Base-by-base conservation (phyloP, 345 rosid genomes). In the Erodium maritimum region DNA sequence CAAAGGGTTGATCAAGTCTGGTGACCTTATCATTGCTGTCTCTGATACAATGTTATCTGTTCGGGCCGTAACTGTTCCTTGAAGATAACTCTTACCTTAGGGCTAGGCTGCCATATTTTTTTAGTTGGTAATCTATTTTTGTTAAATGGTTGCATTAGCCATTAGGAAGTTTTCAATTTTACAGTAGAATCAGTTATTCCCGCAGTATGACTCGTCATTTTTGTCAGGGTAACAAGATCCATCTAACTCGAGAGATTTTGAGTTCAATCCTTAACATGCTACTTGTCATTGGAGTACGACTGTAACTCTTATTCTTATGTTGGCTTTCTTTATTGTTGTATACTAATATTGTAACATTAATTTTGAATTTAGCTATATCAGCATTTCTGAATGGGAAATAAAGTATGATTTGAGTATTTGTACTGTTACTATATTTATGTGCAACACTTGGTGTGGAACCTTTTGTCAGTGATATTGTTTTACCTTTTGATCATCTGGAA, bases 1-100 rank as follows among this genome's bases (percentile, higher is more conserved):
- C 50, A 77, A 96, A 68, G 99, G 97, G 53, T 89, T 93, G 99
- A 80, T 89, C 64, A 87, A 87, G 72, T 87, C 99, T 17, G 99
- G 99, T 56, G 95, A 89, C 70, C 97, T 89, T 33, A 94, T 93
- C 25, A 76, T 93, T 54, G 96, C 99, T 16, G 97, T 89, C 29
- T 93, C 99, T 0, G 97, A 93, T 80, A 78, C 87, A 85, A 69
- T 87, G 72, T 97, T 85, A 61, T 93, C 97, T 4, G 89, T 89
- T 69, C 96, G 89, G 71, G 99, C 87, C 12, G 85, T 89, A 88
- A 89, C 79, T 56, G 95, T 93, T 48, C 99, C 96, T 1, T 86
- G 69, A 79, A 42, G 48, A 42, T 42, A 11, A 42, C 48, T 42
- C n/a, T 42, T 42, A 42, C 48, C 37, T 29, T 4, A 11, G 37